A percentile compares a stretch with the other conserved stretches of the same genome.
phyloP scores from a whole-genome alignment of 2,329 filamentous ascomycete species.

The Trichoderma pleuroti region DNA sequence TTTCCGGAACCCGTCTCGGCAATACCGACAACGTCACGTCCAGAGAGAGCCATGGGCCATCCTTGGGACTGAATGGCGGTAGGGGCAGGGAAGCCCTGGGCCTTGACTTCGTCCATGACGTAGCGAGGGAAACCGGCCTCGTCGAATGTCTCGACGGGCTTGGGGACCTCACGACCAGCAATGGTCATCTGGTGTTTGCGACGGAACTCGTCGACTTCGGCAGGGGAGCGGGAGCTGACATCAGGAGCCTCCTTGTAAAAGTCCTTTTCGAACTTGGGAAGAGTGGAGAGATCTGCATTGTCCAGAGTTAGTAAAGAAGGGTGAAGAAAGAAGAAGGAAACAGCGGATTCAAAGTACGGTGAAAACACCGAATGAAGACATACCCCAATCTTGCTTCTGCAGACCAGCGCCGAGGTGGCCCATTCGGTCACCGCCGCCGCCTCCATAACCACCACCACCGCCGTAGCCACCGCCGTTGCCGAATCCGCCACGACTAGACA shows the following conservation, averaged over 20 bases:
- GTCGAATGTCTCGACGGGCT: slow-evolving; percentile 94
- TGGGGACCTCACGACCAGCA: slow-evolving; percentile 75
- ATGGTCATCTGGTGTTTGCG: slow-evolving; percentile 80
- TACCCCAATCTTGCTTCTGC: slow-evolving; percentile 86
- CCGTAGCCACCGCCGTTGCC: slow-evolving; percentile 31
- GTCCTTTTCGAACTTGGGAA: slow-evolving; percentile 98
- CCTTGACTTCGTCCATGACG: slow-evolving; percentile 98
- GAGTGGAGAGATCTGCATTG: slow-evolving; percentile 61
- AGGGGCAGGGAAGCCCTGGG: slow-evolving; percentile 88
- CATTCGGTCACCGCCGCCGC: slow-evolving; percentile 88
- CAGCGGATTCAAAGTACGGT: background rate
- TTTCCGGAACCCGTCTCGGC: slow-evolving; percentile 99
- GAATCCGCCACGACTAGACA: slow-evolving; percentile 47
- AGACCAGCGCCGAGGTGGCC: slow-evolving; percentile 81
- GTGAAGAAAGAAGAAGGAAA: background rate
- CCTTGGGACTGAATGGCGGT: slow-evolving; percentile 98
- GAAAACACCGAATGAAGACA: slow-evolving; percentile 34
- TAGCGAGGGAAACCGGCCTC: slow-evolving; percentile 96
- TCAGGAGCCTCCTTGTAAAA: slow-evolving; percentile 96
- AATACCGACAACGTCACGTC: slow-evolving; percentile 97
- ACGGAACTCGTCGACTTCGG: slow-evolving; percentile 86
- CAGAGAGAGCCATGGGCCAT: slow-evolving; percentile 98
- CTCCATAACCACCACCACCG: slow-evolving; percentile 39
- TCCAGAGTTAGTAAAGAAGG: slow-evolving; percentile 24
- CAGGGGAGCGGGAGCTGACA: slow-evolving; percentile 68